Percentiles rank a stretch among this genome's conserved stretches.
Evolutionary conservation across 1,284 basidiomycete species (phyloP).

Genomic region (Cryptococcus amylolentus): DNA sequence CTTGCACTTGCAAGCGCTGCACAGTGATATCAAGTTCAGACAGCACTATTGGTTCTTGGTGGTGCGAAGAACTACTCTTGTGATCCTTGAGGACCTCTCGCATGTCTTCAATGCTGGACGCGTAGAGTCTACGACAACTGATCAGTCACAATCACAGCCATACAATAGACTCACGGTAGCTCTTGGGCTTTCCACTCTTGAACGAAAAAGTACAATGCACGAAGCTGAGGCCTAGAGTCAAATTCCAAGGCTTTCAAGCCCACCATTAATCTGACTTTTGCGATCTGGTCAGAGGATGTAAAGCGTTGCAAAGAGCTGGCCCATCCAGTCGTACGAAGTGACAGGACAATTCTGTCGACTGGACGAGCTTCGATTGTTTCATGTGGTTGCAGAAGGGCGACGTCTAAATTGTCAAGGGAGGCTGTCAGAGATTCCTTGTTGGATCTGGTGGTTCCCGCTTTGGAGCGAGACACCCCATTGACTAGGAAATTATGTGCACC

Average conservation of each 20-base stretch:
- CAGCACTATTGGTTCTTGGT: background rate
- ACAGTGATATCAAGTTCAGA: slow-evolving; percentile 28
- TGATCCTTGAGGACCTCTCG: background rate
- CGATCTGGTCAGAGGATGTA: slow-evolving; percentile 4
- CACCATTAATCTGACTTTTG: slow-evolving; percentile 6
- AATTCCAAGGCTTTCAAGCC: slow-evolving; percentile 26
- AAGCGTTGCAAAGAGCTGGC: background rate
- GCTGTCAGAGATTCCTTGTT: slow-evolving; percentile 4
- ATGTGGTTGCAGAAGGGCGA: slow-evolving; percentile 10
- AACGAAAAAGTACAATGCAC: slow-evolving; percentile 36
- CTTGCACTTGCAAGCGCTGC: slow-evolving; percentile 20
- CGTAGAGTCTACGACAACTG: slow-evolving; percentile 17
- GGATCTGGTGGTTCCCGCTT: background rate
- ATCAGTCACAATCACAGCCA: slow-evolving; percentile 6
- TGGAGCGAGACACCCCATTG: background rate
- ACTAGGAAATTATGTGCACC: slow-evolving; percentile 2
- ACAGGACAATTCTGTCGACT: slow-evolving; percentile 13
- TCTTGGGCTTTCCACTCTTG: slow-evolving; percentile 35
- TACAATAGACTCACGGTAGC: slow-evolving; percentile 23
- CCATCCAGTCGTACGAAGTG: slow-evolving; percentile 6
- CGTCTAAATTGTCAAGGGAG: slow-evolving; percentile 6
- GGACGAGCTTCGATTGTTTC: background rate
- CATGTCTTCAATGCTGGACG: slow-evolving; percentile 8
- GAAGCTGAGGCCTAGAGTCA: slow-evolving; percentile 36
- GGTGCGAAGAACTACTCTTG: background rate